These are phyloP conservation scores for Citrus trifoliata DNA, from an alignment of 345 rosid species.

Conservation along the genomic window DNA sequence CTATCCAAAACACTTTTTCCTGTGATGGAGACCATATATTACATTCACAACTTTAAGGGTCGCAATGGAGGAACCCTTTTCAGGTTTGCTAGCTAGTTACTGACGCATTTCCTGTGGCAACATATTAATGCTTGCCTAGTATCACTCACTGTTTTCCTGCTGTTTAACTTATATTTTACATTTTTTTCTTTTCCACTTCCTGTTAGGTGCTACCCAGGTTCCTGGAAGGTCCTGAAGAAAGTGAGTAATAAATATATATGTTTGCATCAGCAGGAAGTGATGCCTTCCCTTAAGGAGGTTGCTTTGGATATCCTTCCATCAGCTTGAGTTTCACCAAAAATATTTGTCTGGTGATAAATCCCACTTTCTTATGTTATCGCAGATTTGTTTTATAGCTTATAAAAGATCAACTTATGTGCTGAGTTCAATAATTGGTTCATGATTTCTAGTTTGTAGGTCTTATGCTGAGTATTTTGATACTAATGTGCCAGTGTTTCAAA, in stretches of 20 bases:
- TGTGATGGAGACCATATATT: constrained; percentile 82
- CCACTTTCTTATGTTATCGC: background rate
- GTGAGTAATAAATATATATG: constrained; percentile 37
- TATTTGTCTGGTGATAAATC: background rate
- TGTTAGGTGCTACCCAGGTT: constrained; percentile 2
- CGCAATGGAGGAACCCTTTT: no score
- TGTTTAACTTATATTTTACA: no score
- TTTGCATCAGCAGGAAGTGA: constrained; percentile 69
- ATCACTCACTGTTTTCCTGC: no score
- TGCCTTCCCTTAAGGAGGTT: constrained; percentile 95
- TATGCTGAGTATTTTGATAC: background rate
- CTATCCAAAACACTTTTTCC: constrained; percentile 74
- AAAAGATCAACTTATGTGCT: background rate
- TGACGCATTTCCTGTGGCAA: background rate
- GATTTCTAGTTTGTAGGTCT: background rate
- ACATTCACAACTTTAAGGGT: constrained; percentile 64
- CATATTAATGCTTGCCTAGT: background rate
- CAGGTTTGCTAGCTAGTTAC: background rate
- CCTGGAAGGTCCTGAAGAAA: constrained; percentile 83
- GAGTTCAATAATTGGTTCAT: background rate
- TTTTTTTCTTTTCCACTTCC: background rate
- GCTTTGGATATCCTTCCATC: constrained; percentile 78
- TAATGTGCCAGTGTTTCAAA: background rate
- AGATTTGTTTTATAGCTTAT: no score
- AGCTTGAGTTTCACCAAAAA: constrained; percentile 37